These are phyloP conservation scores for Hypomyces perniciosus DNA, from an alignment of 2,329 filamentous ascomycete genomes.

Conservation along the genomic window DNA sequence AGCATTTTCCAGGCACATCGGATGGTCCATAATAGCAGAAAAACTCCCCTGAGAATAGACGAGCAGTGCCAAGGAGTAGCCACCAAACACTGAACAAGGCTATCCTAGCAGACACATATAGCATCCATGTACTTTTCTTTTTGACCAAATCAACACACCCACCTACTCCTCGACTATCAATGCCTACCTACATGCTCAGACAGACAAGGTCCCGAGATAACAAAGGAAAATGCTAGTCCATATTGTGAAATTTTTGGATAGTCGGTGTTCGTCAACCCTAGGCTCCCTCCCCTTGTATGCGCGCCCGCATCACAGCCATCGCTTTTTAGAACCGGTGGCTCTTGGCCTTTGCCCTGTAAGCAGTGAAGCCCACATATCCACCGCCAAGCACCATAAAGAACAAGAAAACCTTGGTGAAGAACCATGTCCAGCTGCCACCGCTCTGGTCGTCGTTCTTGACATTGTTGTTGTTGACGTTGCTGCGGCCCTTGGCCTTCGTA, in stretches of 20 bases:
- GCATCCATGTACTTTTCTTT: background rate
- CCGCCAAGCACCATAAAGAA: constrained; percentile 65
- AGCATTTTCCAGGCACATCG: too few relatives aligned
- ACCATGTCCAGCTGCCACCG: constrained; percentile 52
- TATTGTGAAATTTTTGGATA: background rate
- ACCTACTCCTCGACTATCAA: background rate
- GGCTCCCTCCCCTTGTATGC: too few relatives aligned
- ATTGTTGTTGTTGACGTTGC: constrained; percentile 30
- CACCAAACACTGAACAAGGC: too few relatives aligned
- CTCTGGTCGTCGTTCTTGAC: constrained; percentile 26
- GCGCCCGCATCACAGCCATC: background rate
- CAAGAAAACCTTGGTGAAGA: constrained; percentile 75
- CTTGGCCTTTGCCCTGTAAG: constrained; percentile 65
- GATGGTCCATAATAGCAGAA: too few relatives aligned
- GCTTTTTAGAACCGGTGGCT: constrained; percentile 48
- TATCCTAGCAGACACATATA: background rate
- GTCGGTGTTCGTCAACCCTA: background rate
- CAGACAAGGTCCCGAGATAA: background rate
- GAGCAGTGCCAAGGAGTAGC: too few relatives aligned
- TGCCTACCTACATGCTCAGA: background rate
- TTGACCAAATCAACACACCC: background rate
- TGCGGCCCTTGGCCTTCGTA: constrained; percentile 26
- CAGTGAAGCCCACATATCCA: constrained; percentile 79
- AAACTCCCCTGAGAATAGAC: too few relatives aligned
- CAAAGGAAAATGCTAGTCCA: background rate